A percentile compares a stretch with the other conserved stretches of the same genome.
Evolutionary conservation across 495 filamentous ascomycete species (phyloP).

Genomic region (Astrothelium macrocarpum): DNA sequence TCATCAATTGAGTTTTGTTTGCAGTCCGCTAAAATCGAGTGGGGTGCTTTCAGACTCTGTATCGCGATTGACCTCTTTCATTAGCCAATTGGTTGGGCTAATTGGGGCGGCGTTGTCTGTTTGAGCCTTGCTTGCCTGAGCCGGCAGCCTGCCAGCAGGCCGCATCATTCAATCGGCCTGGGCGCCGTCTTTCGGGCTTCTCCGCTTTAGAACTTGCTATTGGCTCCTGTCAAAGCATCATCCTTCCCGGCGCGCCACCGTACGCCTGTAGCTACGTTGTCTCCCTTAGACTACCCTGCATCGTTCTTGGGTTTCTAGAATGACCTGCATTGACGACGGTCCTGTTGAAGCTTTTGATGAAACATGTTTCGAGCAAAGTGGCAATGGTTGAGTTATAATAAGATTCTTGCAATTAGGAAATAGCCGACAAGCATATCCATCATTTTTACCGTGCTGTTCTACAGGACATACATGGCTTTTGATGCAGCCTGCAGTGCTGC

Average conservation of each 20-base stretch:
- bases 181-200: conserved; percentile 1
- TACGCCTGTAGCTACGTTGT: background rate
- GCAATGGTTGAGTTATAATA: background rate
- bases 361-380: background rate
- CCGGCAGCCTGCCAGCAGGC: background rate
- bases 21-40: background rate
- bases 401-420: background rate
- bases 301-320: background rate
- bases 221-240: background rate
- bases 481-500: background rate
- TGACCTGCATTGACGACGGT: background rate
- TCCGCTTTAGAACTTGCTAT: background rate
- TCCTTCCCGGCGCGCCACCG: background rate
- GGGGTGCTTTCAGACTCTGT: background rate
- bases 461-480: background rate
- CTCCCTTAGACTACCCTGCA: background rate
- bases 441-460: background rate
- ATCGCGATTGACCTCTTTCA: background rate
- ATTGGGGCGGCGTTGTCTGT: background rate
- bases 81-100: background rate
- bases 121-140: background rate
- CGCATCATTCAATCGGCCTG: too few relatives aligned
- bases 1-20: background rate
- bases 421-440: too few relatives aligned
- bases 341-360: background rate